phyloP scores from a whole-genome alignment of 2,329 filamentous ascomycete species.

The Camillea tinctor region DNA sequence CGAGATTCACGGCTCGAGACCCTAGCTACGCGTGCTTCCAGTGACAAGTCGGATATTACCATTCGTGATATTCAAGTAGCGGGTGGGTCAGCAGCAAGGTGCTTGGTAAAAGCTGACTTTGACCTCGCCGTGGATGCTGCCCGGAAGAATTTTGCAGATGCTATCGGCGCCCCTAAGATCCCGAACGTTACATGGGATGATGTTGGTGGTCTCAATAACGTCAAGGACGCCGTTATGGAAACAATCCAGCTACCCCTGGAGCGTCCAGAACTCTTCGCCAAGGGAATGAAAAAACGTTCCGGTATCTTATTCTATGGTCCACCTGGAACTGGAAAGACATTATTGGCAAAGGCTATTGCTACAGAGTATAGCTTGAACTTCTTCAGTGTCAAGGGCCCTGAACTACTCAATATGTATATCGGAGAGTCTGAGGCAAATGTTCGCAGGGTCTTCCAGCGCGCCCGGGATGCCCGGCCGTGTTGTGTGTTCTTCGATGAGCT shows the following conservation, averaged over 20 bases:
- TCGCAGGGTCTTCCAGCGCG: constrained; percentile 82
- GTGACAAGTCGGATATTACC: constrained; percentile 48
- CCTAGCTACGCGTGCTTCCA: constrained; percentile 54
- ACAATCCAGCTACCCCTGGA: constrained; percentile 93
- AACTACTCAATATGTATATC: constrained; percentile 94
- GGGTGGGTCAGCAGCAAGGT: constrained; percentile 75
- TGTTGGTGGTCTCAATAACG: constrained; percentile 86
- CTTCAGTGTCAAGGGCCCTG: constrained; percentile 89
- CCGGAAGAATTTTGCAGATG: constrained; percentile 95
- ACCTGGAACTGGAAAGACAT: constrained; percentile 86
- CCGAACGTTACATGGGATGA: constrained; percentile 96
- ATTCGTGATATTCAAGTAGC: constrained; percentile 84
- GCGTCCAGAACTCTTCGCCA: constrained; percentile 88
- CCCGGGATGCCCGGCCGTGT: constrained; percentile 80
- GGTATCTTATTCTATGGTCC: constrained; percentile 92
- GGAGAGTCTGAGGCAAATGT: constrained; percentile 93
- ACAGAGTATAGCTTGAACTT: constrained; percentile 94
- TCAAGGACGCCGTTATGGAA: constrained; percentile 96
- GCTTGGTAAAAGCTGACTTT: constrained; percentile 80
- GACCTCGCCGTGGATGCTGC: constrained; percentile 93
- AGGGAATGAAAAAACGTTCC: constrained; percentile 96
- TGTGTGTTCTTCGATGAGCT: constrained; percentile 94
- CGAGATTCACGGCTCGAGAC: constrained; percentile 72
- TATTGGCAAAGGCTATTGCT: constrained; percentile 90
- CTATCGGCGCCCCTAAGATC: constrained; percentile 96